Percentiles rank a stretch among this genome's conserved stretches.
phyloP scores from a whole-genome alignment of 2,329 filamentous ascomycete species.

The Fonsecaea erecta region DNA sequence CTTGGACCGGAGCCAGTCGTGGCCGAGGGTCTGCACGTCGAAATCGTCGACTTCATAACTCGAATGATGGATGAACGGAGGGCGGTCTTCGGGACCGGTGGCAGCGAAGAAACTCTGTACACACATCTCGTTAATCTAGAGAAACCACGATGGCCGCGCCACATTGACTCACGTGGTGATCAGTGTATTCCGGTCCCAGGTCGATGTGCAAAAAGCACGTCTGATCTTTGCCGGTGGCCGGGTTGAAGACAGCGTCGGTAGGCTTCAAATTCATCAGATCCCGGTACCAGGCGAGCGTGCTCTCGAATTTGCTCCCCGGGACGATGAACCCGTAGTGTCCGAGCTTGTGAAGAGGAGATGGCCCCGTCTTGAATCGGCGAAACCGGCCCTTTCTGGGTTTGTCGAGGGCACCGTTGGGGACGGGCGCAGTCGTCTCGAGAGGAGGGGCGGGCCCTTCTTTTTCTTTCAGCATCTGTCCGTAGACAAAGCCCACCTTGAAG shows the following conservation, averaged over 20 bases:
- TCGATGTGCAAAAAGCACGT: constrained; percentile 58
- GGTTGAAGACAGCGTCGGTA: constrained; percentile 47
- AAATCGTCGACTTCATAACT: constrained; percentile 74
- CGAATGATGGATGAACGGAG: constrained; percentile 66
- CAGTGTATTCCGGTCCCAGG: constrained; percentile 50
- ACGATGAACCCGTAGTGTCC: constrained; percentile 53
- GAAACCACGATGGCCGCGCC: constrained; percentile 41
- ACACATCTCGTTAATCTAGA: constrained; percentile 18
- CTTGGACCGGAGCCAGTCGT: constrained; percentile 68
- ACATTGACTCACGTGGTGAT: constrained; percentile 56
- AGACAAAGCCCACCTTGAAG: constrained; percentile 34
- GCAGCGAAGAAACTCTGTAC: constrained; percentile 31
- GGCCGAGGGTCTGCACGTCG: constrained; percentile 71
- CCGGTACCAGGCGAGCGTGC: constrained; percentile 50
- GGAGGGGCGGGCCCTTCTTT: constrained; percentile 1
- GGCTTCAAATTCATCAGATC: constrained; percentile 52
- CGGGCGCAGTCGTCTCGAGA: constrained; percentile 35
- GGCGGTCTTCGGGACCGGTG: constrained; percentile 38
- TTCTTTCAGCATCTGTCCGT: constrained; percentile 30
- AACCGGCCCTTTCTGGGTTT: constrained; percentile 45
- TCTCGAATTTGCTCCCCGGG: constrained; percentile 40
- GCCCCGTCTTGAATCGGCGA: constrained; percentile 50
- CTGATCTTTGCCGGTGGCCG: constrained; percentile 36
- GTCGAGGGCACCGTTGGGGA: constrained; percentile 42
- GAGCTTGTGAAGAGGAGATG: constrained; percentile 55